These are phyloP conservation scores for Pleodorina starrii DNA, from an alignment of 139 green algal species.

Conservation along the genomic window DNA sequence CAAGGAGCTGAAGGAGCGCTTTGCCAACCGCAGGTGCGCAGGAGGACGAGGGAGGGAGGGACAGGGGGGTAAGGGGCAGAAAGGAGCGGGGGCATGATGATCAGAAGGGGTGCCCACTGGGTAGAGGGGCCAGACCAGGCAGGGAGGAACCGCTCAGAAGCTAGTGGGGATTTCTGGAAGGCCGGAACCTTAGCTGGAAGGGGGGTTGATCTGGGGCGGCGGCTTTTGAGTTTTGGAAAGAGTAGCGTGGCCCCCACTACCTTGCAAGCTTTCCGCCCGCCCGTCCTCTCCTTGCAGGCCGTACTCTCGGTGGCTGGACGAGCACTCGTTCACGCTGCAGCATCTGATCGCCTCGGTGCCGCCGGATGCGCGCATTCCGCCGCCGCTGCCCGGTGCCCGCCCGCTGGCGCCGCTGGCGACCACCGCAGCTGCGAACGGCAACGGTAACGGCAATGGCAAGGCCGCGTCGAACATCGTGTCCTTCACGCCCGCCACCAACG, in stretches of 20 bases:
- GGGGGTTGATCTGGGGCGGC: too few relatives aligned
- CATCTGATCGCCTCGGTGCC: slow-evolving; percentile 67
- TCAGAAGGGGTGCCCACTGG: too few relatives aligned
- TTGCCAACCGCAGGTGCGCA: slow-evolving; percentile 41
- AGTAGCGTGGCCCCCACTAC: too few relatives aligned
- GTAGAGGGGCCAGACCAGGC: too few relatives aligned
- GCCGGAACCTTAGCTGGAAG: too few relatives aligned
- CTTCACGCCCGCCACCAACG: not conserved
- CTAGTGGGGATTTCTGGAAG: too few relatives aligned
- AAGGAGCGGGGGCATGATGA: too few relatives aligned
- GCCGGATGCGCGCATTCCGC: slow-evolving; percentile 33
- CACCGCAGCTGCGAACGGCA: slow-evolving; percentile 56
- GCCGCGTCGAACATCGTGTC: slow-evolving; percentile 37
- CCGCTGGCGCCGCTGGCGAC: slow-evolving; percentile 12
- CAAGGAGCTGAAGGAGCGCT: slow-evolving; percentile 72
- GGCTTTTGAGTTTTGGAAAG: too few relatives aligned
- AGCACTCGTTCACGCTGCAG: slow-evolving; percentile 81
- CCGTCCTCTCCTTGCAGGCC: too few relatives aligned
- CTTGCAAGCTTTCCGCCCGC: too few relatives aligned
- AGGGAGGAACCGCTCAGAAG: too few relatives aligned
- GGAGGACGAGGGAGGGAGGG: too few relatives aligned
- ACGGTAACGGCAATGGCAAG: slow-evolving; percentile 44
- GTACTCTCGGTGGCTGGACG: slow-evolving; percentile 89
- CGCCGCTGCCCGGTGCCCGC: slow-evolving; percentile 1
- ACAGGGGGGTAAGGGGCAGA: not conserved